These are phyloP conservation scores for Arthrobotrys iridis DNA, from an alignment of 2,329 filamentous ascomycete genomes.

Conservation along the genomic window DNA sequence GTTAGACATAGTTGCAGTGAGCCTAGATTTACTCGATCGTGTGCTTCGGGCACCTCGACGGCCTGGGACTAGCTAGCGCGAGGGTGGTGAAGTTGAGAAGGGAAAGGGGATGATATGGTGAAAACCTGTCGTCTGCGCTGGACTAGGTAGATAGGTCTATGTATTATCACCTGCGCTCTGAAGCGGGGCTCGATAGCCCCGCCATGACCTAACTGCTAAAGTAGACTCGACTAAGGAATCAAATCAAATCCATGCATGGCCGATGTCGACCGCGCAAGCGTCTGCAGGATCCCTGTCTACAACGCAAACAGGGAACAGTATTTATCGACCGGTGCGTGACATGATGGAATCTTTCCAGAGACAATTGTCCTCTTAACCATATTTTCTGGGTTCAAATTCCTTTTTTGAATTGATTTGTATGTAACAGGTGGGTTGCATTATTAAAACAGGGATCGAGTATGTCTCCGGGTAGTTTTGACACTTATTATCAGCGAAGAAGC, in stretches of 20 bases:
- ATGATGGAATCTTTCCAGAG: too few relatives aligned
- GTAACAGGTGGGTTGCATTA: too few relatives aligned
- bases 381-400: too few relatives aligned
- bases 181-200: conserved; percentile 10
- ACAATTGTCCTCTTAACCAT: too few relatives aligned
- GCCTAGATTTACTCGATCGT: not conserved
- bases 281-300: conserved; percentile 10
- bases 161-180: conserved; percentile 1
- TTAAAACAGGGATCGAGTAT: too few relatives aligned
- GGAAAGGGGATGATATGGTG: not conserved
- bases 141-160: not conserved
- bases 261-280: conserved; percentile 1
- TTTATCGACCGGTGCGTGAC: too few relatives aligned
- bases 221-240: conserved; percentile 5
- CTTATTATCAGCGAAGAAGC: too few relatives aligned
- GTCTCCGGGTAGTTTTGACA: too few relatives aligned
- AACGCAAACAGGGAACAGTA: conserved; percentile 14
- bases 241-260: conserved; percentile 4
- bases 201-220: conserved; percentile 10
- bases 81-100: not conserved
- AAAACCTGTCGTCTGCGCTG: conserved; percentile 24
- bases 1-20: conserved; percentile 36
- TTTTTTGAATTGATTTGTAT: too few relatives aligned
- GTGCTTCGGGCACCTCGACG: not conserved
- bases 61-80: not conserved